These are phyloP conservation scores for Podospora appendiculata DNA, from an alignment of 495 filamentous ascomycete species.

Conservation along the genomic window DNA sequence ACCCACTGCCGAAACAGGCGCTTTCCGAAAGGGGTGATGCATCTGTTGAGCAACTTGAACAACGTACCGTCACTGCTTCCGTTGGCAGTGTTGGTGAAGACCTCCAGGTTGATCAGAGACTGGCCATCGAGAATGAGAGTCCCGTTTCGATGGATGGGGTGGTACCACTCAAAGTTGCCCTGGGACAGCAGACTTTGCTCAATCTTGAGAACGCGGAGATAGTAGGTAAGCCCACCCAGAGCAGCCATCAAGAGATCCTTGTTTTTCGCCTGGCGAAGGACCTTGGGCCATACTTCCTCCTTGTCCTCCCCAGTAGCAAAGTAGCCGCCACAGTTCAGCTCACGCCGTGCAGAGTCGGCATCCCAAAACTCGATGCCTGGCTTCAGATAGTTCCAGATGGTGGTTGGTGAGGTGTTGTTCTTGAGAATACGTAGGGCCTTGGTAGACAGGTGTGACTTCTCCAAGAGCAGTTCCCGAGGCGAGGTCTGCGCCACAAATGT, in stretches of 20 bases:
- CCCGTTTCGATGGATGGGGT: slow-evolving; percentile 87
- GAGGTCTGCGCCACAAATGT: slow-evolving; percentile 91
- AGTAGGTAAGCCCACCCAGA: slow-evolving; percentile 82
- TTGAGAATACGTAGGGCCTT: slow-evolving; percentile 91
- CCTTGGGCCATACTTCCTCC: slow-evolving; percentile 67
- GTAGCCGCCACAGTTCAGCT: slow-evolving; percentile 75
- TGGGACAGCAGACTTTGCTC: slow-evolving; percentile 82
- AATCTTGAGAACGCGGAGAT: slow-evolving; percentile 80
- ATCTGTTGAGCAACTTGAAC: slow-evolving; percentile 84
- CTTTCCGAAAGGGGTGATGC: slow-evolving; percentile 96
- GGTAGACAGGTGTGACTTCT: slow-evolving; percentile 77
- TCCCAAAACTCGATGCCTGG: slow-evolving; percentile 88
- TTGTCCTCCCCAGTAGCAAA: slow-evolving; percentile 59
- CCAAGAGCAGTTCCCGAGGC: slow-evolving; percentile 82
- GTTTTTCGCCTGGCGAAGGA: slow-evolving; percentile 62
- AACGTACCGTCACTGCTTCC: slow-evolving; percentile 78
- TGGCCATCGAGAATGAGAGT: slow-evolving; percentile 94
- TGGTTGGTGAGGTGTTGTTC: slow-evolving; percentile 87
- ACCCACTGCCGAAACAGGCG: slow-evolving; percentile 96
- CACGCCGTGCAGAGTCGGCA: slow-evolving; percentile 69
- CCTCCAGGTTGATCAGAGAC: slow-evolving; percentile 93
- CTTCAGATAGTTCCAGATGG: slow-evolving; percentile 93
- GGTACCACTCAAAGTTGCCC: slow-evolving; percentile 87
- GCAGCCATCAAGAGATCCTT: slow-evolving; percentile 88
- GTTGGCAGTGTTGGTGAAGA: slow-evolving; percentile 91